Evolutionary conservation across 2,329 filamentous ascomycete genomes (phyloP).

Genomic region (Penicillium sp.): DNA sequence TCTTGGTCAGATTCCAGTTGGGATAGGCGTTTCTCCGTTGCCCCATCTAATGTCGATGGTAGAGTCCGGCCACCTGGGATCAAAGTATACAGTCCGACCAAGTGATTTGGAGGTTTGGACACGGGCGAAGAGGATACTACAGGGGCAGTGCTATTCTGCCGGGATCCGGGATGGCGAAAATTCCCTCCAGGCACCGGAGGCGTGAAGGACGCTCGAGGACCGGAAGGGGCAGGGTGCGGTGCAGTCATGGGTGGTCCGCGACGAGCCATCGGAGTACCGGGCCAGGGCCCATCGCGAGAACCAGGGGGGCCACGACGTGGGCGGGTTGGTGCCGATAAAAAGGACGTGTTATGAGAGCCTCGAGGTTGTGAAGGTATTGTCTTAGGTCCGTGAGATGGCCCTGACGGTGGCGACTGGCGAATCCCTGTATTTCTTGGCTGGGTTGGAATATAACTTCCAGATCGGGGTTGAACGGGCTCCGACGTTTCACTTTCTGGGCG

Average conservation of each 20-base stretch:
- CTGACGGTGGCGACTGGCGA: constrained; percentile 35
- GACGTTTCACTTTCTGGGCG: constrained; percentile 1
- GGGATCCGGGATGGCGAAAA: constrained; percentile 38
- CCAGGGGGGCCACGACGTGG: constrained; percentile 43
- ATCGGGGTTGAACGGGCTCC: constrained; percentile 22
- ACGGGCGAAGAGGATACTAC: constrained; percentile 35
- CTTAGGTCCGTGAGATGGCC: constrained; percentile 39
- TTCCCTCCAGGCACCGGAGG: constrained; percentile 28
- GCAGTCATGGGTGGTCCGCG: constrained; percentile 31
- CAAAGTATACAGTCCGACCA: constrained; percentile 40
- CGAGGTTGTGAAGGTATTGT: constrained; percentile 39
- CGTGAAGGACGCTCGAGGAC: constrained; percentile 36
- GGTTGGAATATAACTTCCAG: constrained; percentile 28
- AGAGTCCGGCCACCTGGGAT: constrained; percentile 46
- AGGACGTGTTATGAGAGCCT: constrained; percentile 35
- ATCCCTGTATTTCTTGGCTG: constrained; percentile 32
- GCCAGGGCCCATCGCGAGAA: constrained; percentile 37
- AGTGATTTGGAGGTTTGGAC: constrained; percentile 42
- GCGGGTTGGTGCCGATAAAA: constrained; percentile 50
- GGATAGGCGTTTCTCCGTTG: constrained; percentile 45
- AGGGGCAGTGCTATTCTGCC: constrained; percentile 36
- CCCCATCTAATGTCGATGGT: constrained; percentile 39
- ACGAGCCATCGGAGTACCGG: constrained; percentile 32
- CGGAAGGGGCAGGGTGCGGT: constrained; percentile 37
- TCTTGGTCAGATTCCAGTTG: constrained; percentile 49